These are phyloP conservation scores for Celoporthe dispersa DNA, from an alignment of 2,329 filamentous ascomycete species.

Conservation along the genomic window DNA sequence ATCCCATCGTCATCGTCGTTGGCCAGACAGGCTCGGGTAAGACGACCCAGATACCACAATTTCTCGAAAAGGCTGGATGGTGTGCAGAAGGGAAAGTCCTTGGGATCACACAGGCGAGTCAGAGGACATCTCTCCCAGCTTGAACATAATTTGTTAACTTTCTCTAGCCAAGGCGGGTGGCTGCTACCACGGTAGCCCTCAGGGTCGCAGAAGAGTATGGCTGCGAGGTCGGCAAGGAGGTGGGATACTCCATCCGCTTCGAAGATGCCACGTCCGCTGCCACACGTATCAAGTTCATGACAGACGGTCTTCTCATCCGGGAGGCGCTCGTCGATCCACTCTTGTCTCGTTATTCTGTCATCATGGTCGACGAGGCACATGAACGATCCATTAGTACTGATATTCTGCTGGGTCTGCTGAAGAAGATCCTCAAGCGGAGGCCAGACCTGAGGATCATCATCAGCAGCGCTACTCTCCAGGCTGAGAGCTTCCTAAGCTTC, in stretches of 20 bases:
- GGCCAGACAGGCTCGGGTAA: conserved; percentile 96
- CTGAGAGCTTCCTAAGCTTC: conserved; percentile 82
- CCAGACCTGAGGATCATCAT: conserved; percentile 85
- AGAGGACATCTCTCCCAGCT: not conserved
- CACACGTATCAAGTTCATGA: conserved; percentile 93
- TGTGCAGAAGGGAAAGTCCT: conserved; percentile 81
- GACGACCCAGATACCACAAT: conserved; percentile 94
- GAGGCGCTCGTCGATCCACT: conserved; percentile 94
- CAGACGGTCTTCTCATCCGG: conserved; percentile 86
- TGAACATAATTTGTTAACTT: conserved; percentile 20
- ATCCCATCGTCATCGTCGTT: conserved; percentile 84
- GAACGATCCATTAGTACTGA: conserved; percentile 93
- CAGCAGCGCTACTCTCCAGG: conserved; percentile 91
- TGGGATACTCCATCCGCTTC: conserved; percentile 90
- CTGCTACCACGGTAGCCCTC: conserved; percentile 85
- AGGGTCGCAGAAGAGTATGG: conserved; percentile 89
- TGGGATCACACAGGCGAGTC: conserved; percentile 83
- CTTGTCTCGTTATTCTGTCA: conserved; percentile 87
- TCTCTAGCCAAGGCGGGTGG: conserved; percentile 79
- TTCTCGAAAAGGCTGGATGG: conserved; percentile 87
- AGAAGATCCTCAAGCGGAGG: conserved; percentile 83
- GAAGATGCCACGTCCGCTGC: conserved; percentile 87
- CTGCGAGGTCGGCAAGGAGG: conserved; percentile 85
- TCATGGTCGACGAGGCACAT: conserved; percentile 98
- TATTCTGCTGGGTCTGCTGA: conserved; percentile 84